Evolutionary conservation across 2,329 filamentous ascomycete genomes (phyloP), one percentile per base, ranked within the genome.

Genomic region (Calonectria honghensis): DNA sequence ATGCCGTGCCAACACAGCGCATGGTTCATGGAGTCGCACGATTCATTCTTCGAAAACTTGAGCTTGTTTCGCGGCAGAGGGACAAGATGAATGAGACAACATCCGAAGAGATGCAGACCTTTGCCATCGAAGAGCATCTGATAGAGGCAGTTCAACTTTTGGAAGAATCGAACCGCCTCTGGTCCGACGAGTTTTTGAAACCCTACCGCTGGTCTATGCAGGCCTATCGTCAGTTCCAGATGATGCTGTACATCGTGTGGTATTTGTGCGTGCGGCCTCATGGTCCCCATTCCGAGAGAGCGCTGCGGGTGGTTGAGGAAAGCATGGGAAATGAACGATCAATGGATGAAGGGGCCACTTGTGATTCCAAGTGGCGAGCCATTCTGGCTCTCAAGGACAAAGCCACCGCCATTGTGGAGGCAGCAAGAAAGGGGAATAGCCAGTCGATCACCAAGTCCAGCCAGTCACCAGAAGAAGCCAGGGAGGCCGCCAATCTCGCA

Each of bases 21-120:
- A 79, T 84, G 71, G 83, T 83, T 1, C 70, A 82, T 9, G 68
- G 80, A 0, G 79, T 84, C 0, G 77, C 80, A 0, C 78, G 78
- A 0, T 74, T 85, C 14, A 78, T 86, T 11, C 48, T 83, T 3
- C 76, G 79, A 18, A 87, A 87, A 73, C 71, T 84, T 6, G 85
- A 92, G 59, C 88, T 90, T 78, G 87, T 87, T 0, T 85, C 91
- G 0, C 91, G 91, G 2, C 82, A 85, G 24, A 82, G 84, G 11
- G 81, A 81, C 41, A 78, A 82, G 54, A 82, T 82, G 11, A 76
- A 79, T 4, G 76, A 76, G 1, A 77, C 78, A 0, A 70, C 76
- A 1, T 70, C 76, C 3, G 73, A 77, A 1, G 64, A 76, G 52
- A 32, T 76, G 3, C 72, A 50, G 27, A 35, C 14, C 4, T 31